These are phyloP conservation scores for Diaporthe sp. DNA, from an alignment of 2,329 filamentous ascomycete species.

Conservation along the genomic window DNA sequence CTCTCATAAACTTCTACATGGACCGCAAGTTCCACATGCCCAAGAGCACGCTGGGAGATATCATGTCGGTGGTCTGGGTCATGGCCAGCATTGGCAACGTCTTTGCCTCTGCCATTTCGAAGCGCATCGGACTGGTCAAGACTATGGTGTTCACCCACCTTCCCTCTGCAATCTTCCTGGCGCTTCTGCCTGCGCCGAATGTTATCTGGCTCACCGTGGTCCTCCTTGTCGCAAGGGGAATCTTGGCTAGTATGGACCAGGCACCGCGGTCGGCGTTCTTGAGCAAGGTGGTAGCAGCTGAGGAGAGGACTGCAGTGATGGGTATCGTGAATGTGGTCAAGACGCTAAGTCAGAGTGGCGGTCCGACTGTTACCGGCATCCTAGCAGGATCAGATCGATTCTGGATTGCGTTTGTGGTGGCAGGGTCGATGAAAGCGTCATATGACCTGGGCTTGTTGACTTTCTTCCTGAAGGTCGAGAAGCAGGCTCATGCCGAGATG, in stretches of 20 bases:
- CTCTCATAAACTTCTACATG: slow-evolving; percentile 41
- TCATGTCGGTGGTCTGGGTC: slow-evolving; percentile 69
- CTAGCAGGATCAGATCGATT: slow-evolving; percentile 69
- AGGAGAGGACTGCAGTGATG: slow-evolving; percentile 80
- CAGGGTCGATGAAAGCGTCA: slow-evolving; percentile 71
- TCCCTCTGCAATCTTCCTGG: slow-evolving; percentile 75
- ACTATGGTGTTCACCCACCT: slow-evolving; percentile 84
- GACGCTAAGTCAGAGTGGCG: slow-evolving; percentile 73
- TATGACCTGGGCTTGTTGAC: slow-evolving; percentile 65
- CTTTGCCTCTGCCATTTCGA: slow-evolving; percentile 67
- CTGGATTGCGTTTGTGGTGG: slow-evolving; percentile 74
- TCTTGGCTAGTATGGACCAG: slow-evolving; percentile 77
- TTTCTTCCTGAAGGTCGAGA: slow-evolving; percentile 36
- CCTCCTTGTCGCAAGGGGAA: slow-evolving; percentile 74
- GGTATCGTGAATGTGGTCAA: slow-evolving; percentile 79
- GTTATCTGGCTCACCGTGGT: slow-evolving; percentile 66
- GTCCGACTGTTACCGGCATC: slow-evolving; percentile 75
- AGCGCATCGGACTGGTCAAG: slow-evolving; percentile 73
- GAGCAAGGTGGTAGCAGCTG: slow-evolving; percentile 72
- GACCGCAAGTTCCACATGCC: slow-evolving; percentile 52
- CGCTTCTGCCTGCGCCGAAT: slow-evolving; percentile 71
- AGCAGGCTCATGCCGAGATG: background rate
- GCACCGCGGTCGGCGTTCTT: slow-evolving; percentile 80
- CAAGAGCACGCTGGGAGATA: slow-evolving; percentile 64
- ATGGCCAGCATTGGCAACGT: slow-evolving; percentile 67